Conservation (phyloP, 2,329 filamentous ascomycete species). For the Trichophyton verrucosum region DNA sequence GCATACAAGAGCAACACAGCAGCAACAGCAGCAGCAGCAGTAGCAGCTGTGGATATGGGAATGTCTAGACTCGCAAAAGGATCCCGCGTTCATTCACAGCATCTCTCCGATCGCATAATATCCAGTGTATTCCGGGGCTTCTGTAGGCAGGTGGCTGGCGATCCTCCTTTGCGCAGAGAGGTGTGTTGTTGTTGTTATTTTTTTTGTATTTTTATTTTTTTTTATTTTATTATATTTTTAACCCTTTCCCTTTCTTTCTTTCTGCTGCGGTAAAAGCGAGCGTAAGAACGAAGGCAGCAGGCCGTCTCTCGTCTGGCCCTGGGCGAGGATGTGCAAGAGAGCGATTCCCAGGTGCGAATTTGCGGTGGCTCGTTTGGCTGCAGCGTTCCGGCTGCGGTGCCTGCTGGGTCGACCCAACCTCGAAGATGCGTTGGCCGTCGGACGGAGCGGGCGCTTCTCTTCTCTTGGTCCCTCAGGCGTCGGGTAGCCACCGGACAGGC, state of each 20-base stretch:
- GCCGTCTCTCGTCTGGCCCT: not conserved
- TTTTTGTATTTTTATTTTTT: not conserved
- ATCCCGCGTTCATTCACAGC: not conserved
- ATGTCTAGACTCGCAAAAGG: not conserved
- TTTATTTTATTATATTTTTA: not conserved
- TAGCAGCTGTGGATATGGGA: too few species aligned
- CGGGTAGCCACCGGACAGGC: constrained; percentile 1
- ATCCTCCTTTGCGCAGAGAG: not conserved
- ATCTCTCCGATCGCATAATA: not conserved
- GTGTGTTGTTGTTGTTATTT: not conserved
- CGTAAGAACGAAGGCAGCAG: not conserved
- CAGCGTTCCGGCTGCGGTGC: too few species aligned
- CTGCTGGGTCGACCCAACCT: not conserved
- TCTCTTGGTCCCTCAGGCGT: not conserved
- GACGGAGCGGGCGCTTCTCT: not conserved
- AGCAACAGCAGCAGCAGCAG: too few species aligned
- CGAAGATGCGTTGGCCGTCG: not conserved
- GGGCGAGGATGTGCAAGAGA: not conserved
- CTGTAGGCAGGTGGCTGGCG: not conserved
- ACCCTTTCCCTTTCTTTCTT: not conserved
- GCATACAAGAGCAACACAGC: not conserved
- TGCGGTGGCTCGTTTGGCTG: not conserved
- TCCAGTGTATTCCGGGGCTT: not conserved
- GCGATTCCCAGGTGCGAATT: not conserved
- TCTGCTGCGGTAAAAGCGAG: not conserved